These are phyloP conservation scores for Gnaphalium uliginosum DNA, from an alignment of 129 eudicot genomes.

Conservation along the genomic window DNA sequence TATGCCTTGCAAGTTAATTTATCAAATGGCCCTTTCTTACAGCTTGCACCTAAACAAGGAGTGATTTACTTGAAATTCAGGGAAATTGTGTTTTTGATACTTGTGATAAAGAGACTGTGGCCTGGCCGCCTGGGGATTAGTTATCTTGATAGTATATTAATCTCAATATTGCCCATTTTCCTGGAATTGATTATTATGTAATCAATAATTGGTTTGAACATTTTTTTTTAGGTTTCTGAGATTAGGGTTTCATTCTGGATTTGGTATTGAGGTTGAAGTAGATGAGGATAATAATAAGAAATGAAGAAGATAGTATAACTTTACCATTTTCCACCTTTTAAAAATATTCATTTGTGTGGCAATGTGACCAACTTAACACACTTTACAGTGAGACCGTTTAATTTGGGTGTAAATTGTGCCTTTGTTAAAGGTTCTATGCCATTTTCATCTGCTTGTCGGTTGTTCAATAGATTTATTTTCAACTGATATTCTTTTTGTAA, in stretches of 20 bases:
- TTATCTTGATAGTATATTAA: background rate
- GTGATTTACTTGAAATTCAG: no score
- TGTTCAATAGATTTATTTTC: background rate
- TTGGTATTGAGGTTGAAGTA: no score
- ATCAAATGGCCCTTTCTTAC: background rate
- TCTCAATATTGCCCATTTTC: background rate
- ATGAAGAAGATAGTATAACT: no score
- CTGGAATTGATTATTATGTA: background rate
- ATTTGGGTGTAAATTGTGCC: no score
- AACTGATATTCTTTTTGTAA: background rate
- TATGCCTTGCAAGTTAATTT: background rate
- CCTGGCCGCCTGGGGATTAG: background rate
- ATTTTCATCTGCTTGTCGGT: background rate
- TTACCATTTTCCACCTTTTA: no score
- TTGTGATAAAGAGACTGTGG: background rate
- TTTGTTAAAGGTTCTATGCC: background rate
- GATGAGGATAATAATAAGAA: no score
- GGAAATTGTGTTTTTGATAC: background rate
- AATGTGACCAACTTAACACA: no score
- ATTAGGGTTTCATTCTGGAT: background rate
- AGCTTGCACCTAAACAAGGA: background rate
- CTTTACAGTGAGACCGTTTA: no score
- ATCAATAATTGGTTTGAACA: background rate
- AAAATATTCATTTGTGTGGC: no score
- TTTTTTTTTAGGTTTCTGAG: background rate